phyloP scores from a whole-genome alignment of 129 eudicot species.

The Artemisia argyi region DNA sequence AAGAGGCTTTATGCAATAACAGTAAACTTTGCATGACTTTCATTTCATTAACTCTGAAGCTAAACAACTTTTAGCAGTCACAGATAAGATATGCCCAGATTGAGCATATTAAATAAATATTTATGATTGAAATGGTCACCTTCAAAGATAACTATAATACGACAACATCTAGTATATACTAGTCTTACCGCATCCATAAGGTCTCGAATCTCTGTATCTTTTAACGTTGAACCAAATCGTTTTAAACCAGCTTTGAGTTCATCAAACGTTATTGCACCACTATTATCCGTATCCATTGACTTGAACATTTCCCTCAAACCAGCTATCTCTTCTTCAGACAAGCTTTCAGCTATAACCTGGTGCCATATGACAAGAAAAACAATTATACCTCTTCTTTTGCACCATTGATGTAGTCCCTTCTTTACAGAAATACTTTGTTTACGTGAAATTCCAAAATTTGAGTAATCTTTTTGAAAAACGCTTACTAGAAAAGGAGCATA shows the following conservation, averaged over 20 bases:
- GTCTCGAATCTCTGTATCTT: conserved; percentile 89
- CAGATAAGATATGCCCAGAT: neutral
- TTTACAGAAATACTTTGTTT: neutral
- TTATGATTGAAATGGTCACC: neutral
- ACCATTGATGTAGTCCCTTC: conserved; percentile 53
- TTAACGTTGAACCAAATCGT: conserved; percentile 81
- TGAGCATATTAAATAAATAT: neutral
- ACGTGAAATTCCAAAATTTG: neutral
- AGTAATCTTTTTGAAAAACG: neutral
- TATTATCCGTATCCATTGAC: conserved; percentile 90
- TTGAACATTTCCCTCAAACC: conserved; percentile 84
- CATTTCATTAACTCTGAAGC: neutral
- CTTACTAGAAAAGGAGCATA: neutral
- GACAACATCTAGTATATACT: conserved; percentile 5
- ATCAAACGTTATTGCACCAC: conserved; percentile 94
- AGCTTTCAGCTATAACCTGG: conserved; percentile 90
- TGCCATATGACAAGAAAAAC: neutral
- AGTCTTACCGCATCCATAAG: conserved; percentile 88
- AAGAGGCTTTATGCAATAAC: too few species aligned
- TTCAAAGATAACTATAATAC: neutral
- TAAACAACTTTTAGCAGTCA: neutral
- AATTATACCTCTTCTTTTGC: conserved; percentile 40
- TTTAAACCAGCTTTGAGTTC: conserved; percentile 89
- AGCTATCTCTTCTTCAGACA: conserved; percentile 92
- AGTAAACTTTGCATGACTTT: too few species aligned